Evolutionary conservation across 2,329 filamentous ascomycete genomes (phyloP), one percentile per base, ranked within the genome.

Genomic region (Xylariomycetidae sp.): DNA sequence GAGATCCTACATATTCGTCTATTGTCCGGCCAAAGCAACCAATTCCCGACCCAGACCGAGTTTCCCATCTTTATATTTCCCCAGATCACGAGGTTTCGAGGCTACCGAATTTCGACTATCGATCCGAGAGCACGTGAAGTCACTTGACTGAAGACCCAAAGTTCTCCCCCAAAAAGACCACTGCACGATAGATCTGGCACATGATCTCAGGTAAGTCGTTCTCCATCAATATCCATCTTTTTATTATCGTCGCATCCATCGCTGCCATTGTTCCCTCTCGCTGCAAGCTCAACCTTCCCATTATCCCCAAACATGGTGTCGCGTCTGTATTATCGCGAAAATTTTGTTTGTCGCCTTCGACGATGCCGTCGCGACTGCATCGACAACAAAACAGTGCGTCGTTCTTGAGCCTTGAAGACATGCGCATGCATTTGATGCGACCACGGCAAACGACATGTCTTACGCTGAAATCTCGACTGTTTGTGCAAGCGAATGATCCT

Each of bases 91-190:
- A 45, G 37, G 38, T 37, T 51, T 51, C 49, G 40, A 52, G 46
- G 37, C 49, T 50, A 46, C 38, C 38, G 26, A 49, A 38, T 45
- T 28, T 34, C 38, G 20, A 23, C 20, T 23, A 8, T n/a, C 8
- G 8, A 23, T 43, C 45, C 39, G 44, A 48, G 44, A 51, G 48
- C 51, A 54, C 49, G 51, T 53, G 51, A 54, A 54, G 51, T 53
- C 50, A 53, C 50, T 51, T 52, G 50, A 46, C 50, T 50, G 44
- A 46, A 39, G 39, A 30, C 39, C 40, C 46, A 41, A 46, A 45
- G 46, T 49, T 49, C 48, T 44, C n/a, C n/a, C n/a, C n/a, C n/a
- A 23, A 23, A 23, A 23, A n/a, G 20, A 23, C 20, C 20, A 23
- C 48, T 48, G 46, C 20, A n/a, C 20, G n/a, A 23, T 8, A 52